Conservation (phyloP, 2,329 filamentous ascomycete species). For the Cucurbitaria berberidis region DNA sequence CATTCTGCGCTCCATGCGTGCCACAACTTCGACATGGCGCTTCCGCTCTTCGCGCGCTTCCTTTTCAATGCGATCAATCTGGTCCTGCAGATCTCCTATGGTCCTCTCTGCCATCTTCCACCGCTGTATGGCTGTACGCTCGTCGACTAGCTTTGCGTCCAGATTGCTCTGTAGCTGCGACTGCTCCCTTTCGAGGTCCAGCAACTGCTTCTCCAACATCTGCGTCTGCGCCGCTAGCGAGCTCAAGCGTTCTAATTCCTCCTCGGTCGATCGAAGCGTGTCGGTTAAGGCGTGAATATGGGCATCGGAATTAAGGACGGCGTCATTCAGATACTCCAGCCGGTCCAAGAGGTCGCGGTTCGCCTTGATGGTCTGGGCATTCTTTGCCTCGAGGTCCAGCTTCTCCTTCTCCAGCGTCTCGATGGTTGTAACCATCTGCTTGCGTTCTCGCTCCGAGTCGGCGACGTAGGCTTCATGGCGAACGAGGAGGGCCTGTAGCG, state of each 20-base stretch:
- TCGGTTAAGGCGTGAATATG: slow-evolving; percentile 79
- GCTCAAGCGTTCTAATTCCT: slow-evolving; percentile 76
- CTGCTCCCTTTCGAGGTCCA: slow-evolving; percentile 82
- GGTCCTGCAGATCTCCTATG: slow-evolving; percentile 79
- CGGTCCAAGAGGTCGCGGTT: slow-evolving; percentile 82
- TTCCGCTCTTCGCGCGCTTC: slow-evolving; percentile 82
- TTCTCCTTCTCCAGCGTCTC: slow-evolving; percentile 78
- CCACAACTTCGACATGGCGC: slow-evolving; percentile 79
- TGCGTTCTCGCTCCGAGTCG: slow-evolving; percentile 85
- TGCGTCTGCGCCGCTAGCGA: slow-evolving; percentile 75
- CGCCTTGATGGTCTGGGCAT: slow-evolving; percentile 79
- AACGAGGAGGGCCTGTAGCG: slow-evolving; percentile 82
- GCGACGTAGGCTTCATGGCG: slow-evolving; percentile 95
- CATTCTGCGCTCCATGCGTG: slow-evolving; percentile 82
- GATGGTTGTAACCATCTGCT: slow-evolving; percentile 73
- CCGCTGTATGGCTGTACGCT: slow-evolving; percentile 76
- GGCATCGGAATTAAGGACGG: slow-evolving; percentile 79
- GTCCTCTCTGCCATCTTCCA: slow-evolving; percentile 86
- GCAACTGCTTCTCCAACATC: slow-evolving; percentile 80
- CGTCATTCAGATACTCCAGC: slow-evolving; percentile 80
- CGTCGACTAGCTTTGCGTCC: slow-evolving; percentile 72
- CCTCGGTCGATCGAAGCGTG: slow-evolving; percentile 77
- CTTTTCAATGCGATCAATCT: slow-evolving; percentile 85
- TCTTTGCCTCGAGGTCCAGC: slow-evolving; percentile 71
- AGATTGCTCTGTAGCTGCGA: slow-evolving; percentile 72